Evolutionary conservation across 768 basidiomycete genomes (phyloP).

Genomic region (Filobasidium wieringae): DNA sequence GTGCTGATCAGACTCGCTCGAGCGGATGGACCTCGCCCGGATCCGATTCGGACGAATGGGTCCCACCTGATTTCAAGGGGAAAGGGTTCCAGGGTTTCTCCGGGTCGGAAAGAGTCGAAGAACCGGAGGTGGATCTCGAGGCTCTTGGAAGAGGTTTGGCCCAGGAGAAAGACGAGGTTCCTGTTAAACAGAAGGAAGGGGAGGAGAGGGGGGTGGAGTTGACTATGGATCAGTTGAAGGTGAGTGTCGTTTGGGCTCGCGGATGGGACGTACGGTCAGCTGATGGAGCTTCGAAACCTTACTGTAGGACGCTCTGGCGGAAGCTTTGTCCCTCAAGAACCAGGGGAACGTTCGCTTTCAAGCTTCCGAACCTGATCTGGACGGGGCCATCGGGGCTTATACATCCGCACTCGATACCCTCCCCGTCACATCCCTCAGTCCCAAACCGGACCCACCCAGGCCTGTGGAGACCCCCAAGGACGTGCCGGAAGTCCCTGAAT

Average conservation of each 20-base stretch:
- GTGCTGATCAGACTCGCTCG: too few species aligned
- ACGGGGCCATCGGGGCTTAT: slow-evolving; percentile 60
- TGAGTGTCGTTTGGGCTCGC: not conserved
- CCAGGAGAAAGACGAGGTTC: too few species aligned
- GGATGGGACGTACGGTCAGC: not conserved
- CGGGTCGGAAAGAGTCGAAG: too few species aligned
- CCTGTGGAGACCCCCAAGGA: not conserved
- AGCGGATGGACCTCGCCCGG: too few species aligned
- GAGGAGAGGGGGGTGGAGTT: slow-evolving; percentile 1
- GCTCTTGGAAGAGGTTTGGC: too few species aligned
- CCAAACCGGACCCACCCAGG: not conserved
- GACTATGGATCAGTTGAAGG: slow-evolving; percentile 7
- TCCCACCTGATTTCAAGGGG: not conserved
- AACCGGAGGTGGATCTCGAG: too few species aligned
- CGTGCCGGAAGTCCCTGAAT: not conserved
- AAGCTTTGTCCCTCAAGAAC: slow-evolving; percentile 55
- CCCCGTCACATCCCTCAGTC: slow-evolving; percentile 39
- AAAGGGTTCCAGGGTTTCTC: too few species aligned
- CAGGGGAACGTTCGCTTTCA: slow-evolving; percentile 69
- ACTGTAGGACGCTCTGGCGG: slow-evolving; percentile 45
- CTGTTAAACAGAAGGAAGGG: too few species aligned
- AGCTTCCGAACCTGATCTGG: slow-evolving; percentile 47
- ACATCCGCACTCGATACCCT: slow-evolving; percentile 55
- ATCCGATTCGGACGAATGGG: too few species aligned
- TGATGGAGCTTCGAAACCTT: too few species aligned